Evolutionary conservation across 2,329 filamentous ascomycete genomes (phyloP), one percentile per base, ranked within the genome.

Genomic region (Seiridium unicorne): DNA sequence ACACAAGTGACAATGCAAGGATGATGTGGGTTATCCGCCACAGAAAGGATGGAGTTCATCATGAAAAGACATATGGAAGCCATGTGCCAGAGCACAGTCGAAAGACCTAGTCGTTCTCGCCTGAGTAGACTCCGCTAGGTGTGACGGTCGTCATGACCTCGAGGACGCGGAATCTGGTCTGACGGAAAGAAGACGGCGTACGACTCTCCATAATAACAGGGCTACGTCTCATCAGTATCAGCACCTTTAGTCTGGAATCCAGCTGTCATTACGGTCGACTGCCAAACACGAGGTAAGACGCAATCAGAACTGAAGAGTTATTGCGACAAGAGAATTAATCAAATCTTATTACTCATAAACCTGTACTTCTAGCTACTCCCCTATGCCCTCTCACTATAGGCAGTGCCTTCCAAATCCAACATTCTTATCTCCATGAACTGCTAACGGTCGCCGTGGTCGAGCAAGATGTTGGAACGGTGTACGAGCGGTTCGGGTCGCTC

Each of bases 401-500:
- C 46, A 48, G 10, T 4, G n/a, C 26, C 47, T 35, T 31, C 18
- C 18, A 26, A 26, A 0, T 26, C 7, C 47, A 5, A 11, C 3
- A 26, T 13, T 11, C n/a, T 47, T 44, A 60, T 40, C 55, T 51
- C 59, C 59, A 60, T 13, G 47, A 55, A 42, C 10, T 44, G 36
- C 55, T 46, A 3, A 60, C 59, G 31, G 47, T 56, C 5, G 54
- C 54, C 4, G 59, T 53, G 13, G 40, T 56, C 35, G 36, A 40
- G 48, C 59, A 61, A 9, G 44, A 48, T 5, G 48, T 49, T 13
- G 59, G 55, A 8, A 61, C 55, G 8, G 55, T 61, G 44, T 58
- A 61, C 31, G 59, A 61, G 26, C 59, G 44, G 40, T 61, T 61
- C 40, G 59, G 59, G 35, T 81, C 81, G 60, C 73, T 75, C 68